Evolutionary conservation across 2,329 filamentous ascomycete species (phyloP), one percentile per base, ranked within the genome.

Genomic region (Ophiocordyceps polyrhachis-furcata): DNA sequence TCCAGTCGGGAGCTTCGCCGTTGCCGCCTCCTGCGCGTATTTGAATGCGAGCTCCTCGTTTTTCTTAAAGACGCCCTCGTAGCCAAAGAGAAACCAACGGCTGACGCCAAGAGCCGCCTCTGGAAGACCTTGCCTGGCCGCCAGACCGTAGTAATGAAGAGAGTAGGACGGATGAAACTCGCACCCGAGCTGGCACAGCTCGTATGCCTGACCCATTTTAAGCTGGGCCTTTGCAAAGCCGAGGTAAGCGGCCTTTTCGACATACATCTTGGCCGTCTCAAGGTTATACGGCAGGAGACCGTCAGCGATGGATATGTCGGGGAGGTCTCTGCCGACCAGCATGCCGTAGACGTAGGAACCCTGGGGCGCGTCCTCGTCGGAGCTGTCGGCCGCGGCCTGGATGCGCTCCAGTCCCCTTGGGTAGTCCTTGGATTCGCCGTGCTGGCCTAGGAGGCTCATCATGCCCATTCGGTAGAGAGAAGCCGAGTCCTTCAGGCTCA

Each of bases 1-100:
- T 43, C 88, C 91, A 0, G 88, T 96, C 0, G 86, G 73, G 43
- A 96, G 71, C 45, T 87, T 87, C 37, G 79, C 75, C 43, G 76
- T 70, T 9, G 91, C 89, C 12, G 91, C 91, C 51, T 89, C 76
- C 53, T 89, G 77, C 1, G 91, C 91, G 57, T 94, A 96, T 44
- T 78, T 81, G 62, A 84, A 98, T 7, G 91, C 89, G 43, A 96
- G 67, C 58, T 89, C 83, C 62, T 98, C 91, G 55, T 95, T 96
- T 70, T 96, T 96, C 48, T 84, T 76, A 57, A 98, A 95, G 7
- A 93, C 72, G 20, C 81, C 82, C 52, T 96, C 89, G 51, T 91
- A 88, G 3, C 91, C 91, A 56, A 93, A 96, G 25, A 98, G 71
- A 58, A 96, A 98, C 91, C 91, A 98, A 62, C 94, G 91, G 62